Conservation (phyloP, 225 moss, liverwort and hornwort species). For the Bryum argenteum region DNA sequence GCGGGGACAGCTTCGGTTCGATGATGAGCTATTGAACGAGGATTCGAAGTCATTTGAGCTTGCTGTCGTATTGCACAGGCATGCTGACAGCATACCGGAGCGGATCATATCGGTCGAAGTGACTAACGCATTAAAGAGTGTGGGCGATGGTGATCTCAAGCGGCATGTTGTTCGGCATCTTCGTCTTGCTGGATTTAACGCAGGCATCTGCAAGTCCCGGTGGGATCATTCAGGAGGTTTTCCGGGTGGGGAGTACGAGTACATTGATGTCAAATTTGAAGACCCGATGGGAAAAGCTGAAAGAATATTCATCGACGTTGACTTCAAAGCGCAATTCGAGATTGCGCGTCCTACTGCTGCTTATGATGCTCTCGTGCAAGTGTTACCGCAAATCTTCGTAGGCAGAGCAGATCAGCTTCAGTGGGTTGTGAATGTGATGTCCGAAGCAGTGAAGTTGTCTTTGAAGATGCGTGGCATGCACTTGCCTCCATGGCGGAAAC, state of each 20-base stretch:
- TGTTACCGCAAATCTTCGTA: constrained; percentile 58
- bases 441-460: constrained; percentile 66
- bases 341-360: constrained; percentile 71
- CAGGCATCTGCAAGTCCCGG: constrained; percentile 75
- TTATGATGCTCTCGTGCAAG: constrained; percentile 51
- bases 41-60: constrained; percentile 48
- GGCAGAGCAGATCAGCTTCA: constrained; percentile 63
- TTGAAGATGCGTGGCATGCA: constrained; percentile 77
- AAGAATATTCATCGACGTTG: constrained; percentile 64
- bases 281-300: constrained; percentile 26
- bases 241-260: constrained; percentile 73
- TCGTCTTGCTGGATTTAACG: constrained; percentile 59
- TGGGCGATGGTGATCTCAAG: constrained; percentile 22
- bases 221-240: constrained; percentile 78
- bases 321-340: constrained; percentile 75
- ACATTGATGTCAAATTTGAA: constrained; percentile 59
- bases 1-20: constrained; percentile 59
- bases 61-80: constrained; percentile 29
- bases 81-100: constrained; percentile 32
- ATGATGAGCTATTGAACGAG: constrained; percentile 39
- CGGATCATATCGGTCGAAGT: constrained; percentile 37
- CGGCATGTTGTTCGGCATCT: constrained; percentile 56
- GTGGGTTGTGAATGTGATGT: constrained; percentile 65
- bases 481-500: constrained; percentile 83
- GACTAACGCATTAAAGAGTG: constrained; percentile 25